A percentile compares a stretch with the other conserved stretches of the same genome.
Conservation (phyloP, 1,284 basidiomycete genomes). For the Phlebopus sp. region DNA sequence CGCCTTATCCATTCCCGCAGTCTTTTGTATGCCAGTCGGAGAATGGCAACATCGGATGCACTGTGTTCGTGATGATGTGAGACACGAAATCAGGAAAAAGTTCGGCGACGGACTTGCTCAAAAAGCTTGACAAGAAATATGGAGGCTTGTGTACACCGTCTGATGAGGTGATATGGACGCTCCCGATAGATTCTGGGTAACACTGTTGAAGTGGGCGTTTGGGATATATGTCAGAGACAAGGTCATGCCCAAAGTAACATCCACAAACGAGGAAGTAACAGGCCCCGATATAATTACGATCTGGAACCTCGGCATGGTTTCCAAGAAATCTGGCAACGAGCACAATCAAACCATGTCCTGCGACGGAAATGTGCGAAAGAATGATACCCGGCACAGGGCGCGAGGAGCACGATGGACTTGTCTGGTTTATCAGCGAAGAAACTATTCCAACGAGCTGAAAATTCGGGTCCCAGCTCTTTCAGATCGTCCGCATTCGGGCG, state of each 20-base stretch:
- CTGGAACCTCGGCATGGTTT: constrained; percentile 8
- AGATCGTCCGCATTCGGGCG: constrained; percentile 45
- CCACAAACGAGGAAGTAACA: constrained; percentile 17
- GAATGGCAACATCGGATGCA: constrained; percentile 49
- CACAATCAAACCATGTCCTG: neutral
- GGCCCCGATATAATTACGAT: constrained; percentile 16
- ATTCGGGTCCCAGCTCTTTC: constrained; percentile 42
- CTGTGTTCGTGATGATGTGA: constrained; percentile 33
- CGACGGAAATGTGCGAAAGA: neutral
- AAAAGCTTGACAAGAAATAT: constrained; percentile 39
- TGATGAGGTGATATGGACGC: constrained; percentile 42
- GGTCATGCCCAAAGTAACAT: neutral
- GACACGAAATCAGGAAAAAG: neutral
- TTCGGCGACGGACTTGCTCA: constrained; percentile 13
- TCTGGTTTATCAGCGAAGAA: constrained; percentile 46
- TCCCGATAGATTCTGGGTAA: constrained; percentile 41
- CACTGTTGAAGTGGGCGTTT: constrained; percentile 23
- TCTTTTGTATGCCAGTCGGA: constrained; percentile 59
- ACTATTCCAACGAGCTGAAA: constrained; percentile 40
- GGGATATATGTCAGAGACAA: neutral
- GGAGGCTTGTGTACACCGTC: constrained; percentile 33
- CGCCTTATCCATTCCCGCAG: constrained; percentile 56
- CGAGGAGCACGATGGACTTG: constrained; percentile 44
- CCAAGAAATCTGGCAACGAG: constrained; percentile 12
- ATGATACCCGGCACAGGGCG: constrained; percentile 31